phyloP scores from a whole-genome alignment of 371 early-diverging fungal genomes.

The Spraguea lophii region DNA sequence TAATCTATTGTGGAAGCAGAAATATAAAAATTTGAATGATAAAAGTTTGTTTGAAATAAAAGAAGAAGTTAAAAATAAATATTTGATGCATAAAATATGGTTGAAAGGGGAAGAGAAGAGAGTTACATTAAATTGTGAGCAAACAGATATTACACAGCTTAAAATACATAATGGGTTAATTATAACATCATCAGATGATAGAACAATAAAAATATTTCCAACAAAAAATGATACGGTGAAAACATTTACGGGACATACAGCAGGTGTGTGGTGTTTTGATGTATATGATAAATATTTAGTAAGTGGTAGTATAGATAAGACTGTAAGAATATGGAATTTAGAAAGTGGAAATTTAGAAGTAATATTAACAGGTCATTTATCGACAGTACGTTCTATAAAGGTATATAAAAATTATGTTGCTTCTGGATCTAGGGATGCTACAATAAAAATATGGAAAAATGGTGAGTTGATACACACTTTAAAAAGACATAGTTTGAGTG shows the following conservation, averaged over 20 bases:
- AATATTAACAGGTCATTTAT: constrained; percentile 69
- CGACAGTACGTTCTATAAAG: constrained; percentile 74
- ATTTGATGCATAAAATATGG: neutral
- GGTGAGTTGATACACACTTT: constrained; percentile 45
- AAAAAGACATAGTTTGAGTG: constrained; percentile 64
- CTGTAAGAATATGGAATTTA: constrained; percentile 81
- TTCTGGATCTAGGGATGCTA: constrained; percentile 43
- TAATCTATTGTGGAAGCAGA: no score
- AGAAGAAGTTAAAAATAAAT: neutral
- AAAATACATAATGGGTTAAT: constrained; percentile 5
- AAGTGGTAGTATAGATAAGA: constrained; percentile 85
- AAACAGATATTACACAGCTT: constrained; percentile 27
- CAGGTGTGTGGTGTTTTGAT: constrained; percentile 89
- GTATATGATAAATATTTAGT: constrained; percentile 64
- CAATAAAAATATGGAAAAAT: constrained; percentile 38
- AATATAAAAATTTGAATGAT: no score
- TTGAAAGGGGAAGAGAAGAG: neutral
- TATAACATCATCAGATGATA: constrained; percentile 35
- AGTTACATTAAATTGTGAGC: constrained; percentile 10
- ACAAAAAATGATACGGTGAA: constrained; percentile 49
- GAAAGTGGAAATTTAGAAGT: constrained; percentile 61
- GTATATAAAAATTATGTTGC: constrained; percentile 52
- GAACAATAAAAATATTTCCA: constrained; percentile 30
- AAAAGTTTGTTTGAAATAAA: no score
- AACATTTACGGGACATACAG: constrained; percentile 65